These are phyloP conservation scores for Boletus sensibilis DNA, from an alignment of 768 basidiomycete species.

Conservation along the genomic window DNA sequence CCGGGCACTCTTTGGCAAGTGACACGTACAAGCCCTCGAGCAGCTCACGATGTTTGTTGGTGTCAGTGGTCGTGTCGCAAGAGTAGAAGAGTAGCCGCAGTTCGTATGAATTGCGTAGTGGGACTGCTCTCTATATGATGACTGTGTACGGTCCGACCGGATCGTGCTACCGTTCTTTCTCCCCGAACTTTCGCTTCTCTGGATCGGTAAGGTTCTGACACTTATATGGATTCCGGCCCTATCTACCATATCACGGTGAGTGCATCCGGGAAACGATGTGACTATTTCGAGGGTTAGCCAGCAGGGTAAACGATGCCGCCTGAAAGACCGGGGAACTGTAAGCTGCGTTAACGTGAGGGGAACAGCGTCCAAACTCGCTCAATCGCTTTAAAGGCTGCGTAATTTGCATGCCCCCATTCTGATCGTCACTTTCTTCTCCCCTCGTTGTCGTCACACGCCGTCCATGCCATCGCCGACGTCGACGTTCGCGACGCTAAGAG, in stretches of 20 bases:
- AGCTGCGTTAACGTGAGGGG: slow-evolving; percentile 11
- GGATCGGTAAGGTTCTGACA: slow-evolving; percentile 17
- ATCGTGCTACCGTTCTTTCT: slow-evolving; percentile 8
- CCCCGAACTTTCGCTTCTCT: slow-evolving; percentile 7
- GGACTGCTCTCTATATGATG: neutral
- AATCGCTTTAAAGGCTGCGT: slow-evolving; percentile 17
- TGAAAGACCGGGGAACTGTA: neutral
- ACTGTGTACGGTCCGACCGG: neutral
- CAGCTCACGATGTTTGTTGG: neutral
- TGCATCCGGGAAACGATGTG: slow-evolving; percentile 12
- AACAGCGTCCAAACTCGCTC: neutral
- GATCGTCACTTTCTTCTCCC: slow-evolving; percentile 11
- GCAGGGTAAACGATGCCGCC: neutral
- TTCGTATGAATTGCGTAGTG: neutral
- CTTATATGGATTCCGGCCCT: slow-evolving; percentile 12
- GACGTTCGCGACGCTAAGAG: slow-evolving; percentile 64
- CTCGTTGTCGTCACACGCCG: slow-evolving; percentile 10
- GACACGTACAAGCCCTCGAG: neutral
- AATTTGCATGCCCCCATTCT: neutral
- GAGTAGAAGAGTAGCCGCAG: neutral
- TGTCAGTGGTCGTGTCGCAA: neutral
- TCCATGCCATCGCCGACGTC: slow-evolving; percentile 36
- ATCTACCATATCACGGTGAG: slow-evolving; percentile 2
- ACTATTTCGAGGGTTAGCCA: slow-evolving; percentile 16
- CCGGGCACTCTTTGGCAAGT: neutral